Evolutionary conservation across 2,329 filamentous ascomycete species (phyloP).

Genomic region (Gremmenia infestans): DNA sequence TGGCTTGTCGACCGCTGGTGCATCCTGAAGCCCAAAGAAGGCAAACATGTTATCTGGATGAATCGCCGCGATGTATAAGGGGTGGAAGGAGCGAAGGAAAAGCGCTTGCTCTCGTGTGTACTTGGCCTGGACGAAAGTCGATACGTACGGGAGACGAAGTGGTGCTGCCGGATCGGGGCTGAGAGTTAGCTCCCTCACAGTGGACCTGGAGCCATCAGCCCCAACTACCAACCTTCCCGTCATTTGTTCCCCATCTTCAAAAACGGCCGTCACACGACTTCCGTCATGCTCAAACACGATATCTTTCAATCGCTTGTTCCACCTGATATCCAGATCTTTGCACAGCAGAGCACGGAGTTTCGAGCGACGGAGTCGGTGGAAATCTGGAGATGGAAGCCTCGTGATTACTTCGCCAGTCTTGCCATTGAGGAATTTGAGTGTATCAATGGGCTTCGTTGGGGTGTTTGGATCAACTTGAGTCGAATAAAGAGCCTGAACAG

Average conservation of each 20-base stretch:
- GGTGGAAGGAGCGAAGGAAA: constrained; percentile 40
- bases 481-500: constrained; percentile 26
- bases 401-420: constrained; percentile 28
- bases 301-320: constrained; percentile 35
- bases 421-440: constrained; percentile 32
- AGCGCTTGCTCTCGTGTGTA: constrained; percentile 40
- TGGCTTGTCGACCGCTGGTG: constrained; percentile 33
- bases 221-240: constrained; percentile 31
- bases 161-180: constrained; percentile 29
- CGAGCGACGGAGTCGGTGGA: constrained; percentile 33
- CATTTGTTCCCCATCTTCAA: constrained; percentile 29
- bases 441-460: constrained; percentile 27
- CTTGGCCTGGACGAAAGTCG: constrained; percentile 40
- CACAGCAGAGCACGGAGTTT: constrained; percentile 35
- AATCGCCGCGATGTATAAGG: constrained; percentile 38
- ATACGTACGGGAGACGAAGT: constrained; percentile 38
- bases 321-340: constrained; percentile 34
- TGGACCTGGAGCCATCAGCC: constrained; percentile 33
- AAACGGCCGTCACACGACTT: constrained; percentile 27
- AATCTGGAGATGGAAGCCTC: constrained; percentile 25
- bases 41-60: constrained; percentile 41
- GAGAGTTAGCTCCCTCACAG: constrained; percentile 29
- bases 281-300: constrained; percentile 32
- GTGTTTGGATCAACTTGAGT: constrained; percentile 30
- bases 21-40: constrained; percentile 43